phyloP scores from a whole-genome alignment of 2,329 filamentous ascomycete genomes.

The Cordyceps fumosorosea region DNA sequence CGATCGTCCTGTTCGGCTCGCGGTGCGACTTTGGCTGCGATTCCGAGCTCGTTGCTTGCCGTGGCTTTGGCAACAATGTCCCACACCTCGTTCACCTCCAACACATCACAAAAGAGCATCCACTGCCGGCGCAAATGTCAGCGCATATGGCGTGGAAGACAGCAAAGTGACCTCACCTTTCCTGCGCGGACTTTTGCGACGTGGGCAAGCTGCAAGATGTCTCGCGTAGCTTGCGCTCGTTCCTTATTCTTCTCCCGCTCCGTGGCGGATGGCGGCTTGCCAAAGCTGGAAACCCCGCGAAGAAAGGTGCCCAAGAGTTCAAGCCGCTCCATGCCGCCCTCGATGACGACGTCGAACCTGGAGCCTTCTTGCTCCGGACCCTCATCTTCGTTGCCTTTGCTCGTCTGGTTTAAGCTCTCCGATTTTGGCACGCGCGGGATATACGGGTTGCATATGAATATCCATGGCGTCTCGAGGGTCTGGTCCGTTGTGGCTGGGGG shows the following conservation, averaged over 20 bases:
- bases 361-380: slow-evolving; percentile 39
- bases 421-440: slow-evolving; percentile 30
- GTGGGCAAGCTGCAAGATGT: slow-evolving; percentile 56
- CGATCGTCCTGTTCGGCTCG: slow-evolving; percentile 34
- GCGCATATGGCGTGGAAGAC: not conserved
- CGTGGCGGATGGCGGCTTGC: slow-evolving; percentile 28
- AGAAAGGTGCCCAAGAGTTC: slow-evolving; percentile 42
- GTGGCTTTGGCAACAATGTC: slow-evolving; percentile 59
- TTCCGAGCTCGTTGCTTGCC: slow-evolving; percentile 61
- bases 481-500: slow-evolving; percentile 57
- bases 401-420: slow-evolving; percentile 28
- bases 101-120: slow-evolving; percentile 60
- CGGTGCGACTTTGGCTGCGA: slow-evolving; percentile 65
- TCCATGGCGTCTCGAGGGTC: slow-evolving; percentile 52
- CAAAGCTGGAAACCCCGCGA: slow-evolving; percentile 35
- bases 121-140: slow-evolving; percentile 42
- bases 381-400: slow-evolving; percentile 43
- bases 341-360: slow-evolving; percentile 42
- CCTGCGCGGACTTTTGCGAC: slow-evolving; percentile 53
- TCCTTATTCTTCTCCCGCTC: slow-evolving; percentile 44
- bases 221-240: slow-evolving; percentile 40
- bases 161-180: slow-evolving; percentile 43
- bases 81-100: slow-evolving; percentile 59
- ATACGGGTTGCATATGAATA: slow-evolving; percentile 64
- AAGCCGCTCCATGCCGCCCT: slow-evolving; percentile 46